These are phyloP conservation scores for Shiraia bambusicola DNA, from an alignment of 2,329 filamentous ascomycete species.

Conservation along the genomic window DNA sequence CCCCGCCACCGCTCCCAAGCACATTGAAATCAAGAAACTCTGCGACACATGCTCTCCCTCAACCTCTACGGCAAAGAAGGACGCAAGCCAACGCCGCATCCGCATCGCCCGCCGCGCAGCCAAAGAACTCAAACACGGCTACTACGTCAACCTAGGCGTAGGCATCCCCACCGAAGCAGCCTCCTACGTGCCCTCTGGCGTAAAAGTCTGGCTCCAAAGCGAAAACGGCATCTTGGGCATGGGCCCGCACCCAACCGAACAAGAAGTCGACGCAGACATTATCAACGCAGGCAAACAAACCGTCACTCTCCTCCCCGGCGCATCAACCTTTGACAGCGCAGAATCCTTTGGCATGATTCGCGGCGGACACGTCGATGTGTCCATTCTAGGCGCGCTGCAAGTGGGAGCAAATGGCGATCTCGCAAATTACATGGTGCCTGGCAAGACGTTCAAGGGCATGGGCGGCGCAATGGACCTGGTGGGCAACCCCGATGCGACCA, in stretches of 20 bases:
- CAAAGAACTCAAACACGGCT: slow-evolving; percentile 92
- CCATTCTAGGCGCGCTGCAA: slow-evolving; percentile 88
- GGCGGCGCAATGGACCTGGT: slow-evolving; percentile 91
- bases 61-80: slow-evolving; percentile 7
- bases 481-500: slow-evolving; percentile 76
- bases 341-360: slow-evolving; percentile 95
- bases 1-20: slow-evolving; percentile 74
- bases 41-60: slow-evolving; percentile 25
- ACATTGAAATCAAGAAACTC: slow-evolving; percentile 62
- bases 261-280: slow-evolving; percentile 78
- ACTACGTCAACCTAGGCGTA: slow-evolving; percentile 91
- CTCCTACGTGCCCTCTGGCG: slow-evolving; percentile 62
- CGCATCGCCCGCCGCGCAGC: slow-evolving; percentile 80
- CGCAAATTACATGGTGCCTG: slow-evolving; percentile 90
- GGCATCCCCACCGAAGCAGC: slow-evolving; percentile 92
- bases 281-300: slow-evolving; percentile 96
- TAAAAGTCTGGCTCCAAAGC: slow-evolving; percentile 64
- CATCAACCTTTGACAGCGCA: slow-evolving; percentile 78
- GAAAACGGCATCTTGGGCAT: slow-evolving; percentile 52
- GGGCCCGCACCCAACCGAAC: slow-evolving; percentile 55
- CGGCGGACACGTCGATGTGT: slow-evolving; percentile 80
- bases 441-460: slow-evolving; percentile 84
- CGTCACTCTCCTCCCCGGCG: slow-evolving; percentile 78
- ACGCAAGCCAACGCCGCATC: slow-evolving; percentile 56
- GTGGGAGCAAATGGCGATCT: slow-evolving; percentile 77